Conservation (phyloP, 768 basidiomycete species). For the Mycena rebaudengoi region DNA sequence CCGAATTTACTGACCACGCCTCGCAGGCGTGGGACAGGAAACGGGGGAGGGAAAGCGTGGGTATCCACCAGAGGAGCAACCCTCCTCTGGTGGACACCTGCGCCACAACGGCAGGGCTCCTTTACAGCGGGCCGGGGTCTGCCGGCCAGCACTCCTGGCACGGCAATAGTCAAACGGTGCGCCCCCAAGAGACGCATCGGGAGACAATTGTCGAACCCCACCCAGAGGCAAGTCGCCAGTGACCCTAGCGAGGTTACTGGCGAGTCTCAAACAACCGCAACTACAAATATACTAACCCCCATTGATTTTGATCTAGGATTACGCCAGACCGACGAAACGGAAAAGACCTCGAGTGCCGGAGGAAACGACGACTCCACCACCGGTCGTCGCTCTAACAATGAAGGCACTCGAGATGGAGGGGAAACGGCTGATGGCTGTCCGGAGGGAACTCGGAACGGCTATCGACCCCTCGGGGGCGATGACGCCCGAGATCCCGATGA, state of each 20-base stretch:
- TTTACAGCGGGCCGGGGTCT: slow-evolving; percentile 9
- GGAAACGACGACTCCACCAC: slow-evolving; percentile 7
- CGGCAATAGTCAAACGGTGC: background rate
- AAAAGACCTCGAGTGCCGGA: background rate
- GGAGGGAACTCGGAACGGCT: no score
- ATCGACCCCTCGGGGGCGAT: no score
- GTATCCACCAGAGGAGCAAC: background rate
- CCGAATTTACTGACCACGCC: background rate
- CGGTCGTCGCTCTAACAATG: background rate
- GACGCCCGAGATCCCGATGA: no score
- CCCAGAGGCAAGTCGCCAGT: background rate
- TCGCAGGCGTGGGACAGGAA: background rate
- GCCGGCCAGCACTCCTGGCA: slow-evolving; percentile 18
- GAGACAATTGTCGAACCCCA: background rate
- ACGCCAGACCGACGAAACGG: no score
- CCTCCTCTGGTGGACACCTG: background rate
- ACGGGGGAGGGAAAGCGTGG: background rate
- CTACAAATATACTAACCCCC: slow-evolving; percentile 6
- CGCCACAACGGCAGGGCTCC: slow-evolving; percentile 10
- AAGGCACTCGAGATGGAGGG: background rate
- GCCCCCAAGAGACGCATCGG: background rate
- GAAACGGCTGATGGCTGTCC: no score
- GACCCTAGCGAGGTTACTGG: background rate
- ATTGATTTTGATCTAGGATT: no score
- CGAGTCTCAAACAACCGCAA: background rate